Percentiles rank a stretch among this genome's conserved stretches.
These are phyloP conservation scores for Delonix regia DNA, from an alignment of 306 rosid genomes.

Conservation along the genomic window DNA sequence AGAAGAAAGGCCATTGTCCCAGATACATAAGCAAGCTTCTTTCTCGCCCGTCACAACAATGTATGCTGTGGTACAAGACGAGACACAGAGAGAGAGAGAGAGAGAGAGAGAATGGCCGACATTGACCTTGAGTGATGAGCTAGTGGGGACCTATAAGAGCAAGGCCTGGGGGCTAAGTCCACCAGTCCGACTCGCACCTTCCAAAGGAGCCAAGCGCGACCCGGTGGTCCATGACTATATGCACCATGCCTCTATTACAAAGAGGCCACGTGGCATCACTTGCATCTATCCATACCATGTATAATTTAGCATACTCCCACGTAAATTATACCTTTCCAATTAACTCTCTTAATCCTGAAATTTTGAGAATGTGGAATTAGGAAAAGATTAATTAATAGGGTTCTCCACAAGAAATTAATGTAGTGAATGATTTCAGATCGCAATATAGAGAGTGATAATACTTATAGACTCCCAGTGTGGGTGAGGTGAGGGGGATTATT, in stretches of 20 bases:
- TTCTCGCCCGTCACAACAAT: not conserved
- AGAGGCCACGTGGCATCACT: conserved; percentile 37
- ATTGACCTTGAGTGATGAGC: conserved; percentile 26
- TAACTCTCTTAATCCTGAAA: not conserved
- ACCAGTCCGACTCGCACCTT: conserved; percentile 29
- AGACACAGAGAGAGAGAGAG: not conserved
- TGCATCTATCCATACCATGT: not conserved
- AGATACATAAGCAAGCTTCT: not conserved
- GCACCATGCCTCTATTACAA: not conserved
- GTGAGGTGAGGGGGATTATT: no score
- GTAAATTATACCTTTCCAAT: no score
- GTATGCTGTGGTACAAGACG: not conserved
- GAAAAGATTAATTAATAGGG: no score
- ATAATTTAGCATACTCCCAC: no score
- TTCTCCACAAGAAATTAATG: no score
- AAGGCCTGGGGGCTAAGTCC: not conserved
- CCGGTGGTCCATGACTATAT: conserved; percentile 32
- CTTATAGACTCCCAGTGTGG: no score
- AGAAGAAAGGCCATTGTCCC: conserved; percentile 3
- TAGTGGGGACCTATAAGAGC: conserved; percentile 24
- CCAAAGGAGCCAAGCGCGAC: not conserved
- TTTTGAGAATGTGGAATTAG: not conserved
- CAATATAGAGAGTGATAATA: no score
- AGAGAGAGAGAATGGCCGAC: conserved; percentile 54
- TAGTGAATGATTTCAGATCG: no score